Conservation (phyloP, 2,329 filamentous ascomycete genomes). For the Sporothrix brunneoviolacea region DNA sequence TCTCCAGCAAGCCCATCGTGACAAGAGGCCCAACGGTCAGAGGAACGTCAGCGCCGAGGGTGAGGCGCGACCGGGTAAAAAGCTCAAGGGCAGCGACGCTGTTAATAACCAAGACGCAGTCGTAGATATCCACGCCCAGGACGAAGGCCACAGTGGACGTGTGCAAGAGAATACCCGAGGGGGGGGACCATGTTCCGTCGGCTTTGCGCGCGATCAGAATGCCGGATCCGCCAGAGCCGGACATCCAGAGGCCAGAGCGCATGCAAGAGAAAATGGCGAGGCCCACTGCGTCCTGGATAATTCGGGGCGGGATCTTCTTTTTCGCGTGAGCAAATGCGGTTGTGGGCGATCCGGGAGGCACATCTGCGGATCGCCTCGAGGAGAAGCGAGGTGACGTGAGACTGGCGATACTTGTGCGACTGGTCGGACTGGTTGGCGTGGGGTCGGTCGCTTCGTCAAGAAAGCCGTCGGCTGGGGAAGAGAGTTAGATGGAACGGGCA, state of each 20-base stretch:
- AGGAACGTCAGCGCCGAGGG: slow-evolving; percentile 39
- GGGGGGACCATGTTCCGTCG: slow-evolving; percentile 63
- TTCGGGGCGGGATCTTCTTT: slow-evolving; percentile 79
- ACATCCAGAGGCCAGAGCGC: slow-evolving; percentile 87
- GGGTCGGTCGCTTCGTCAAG: slow-evolving; percentile 37
- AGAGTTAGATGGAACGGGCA: slow-evolving; percentile 52
- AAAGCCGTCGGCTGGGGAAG: slow-evolving; percentile 46
- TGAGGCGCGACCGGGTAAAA: slow-evolving; percentile 72
- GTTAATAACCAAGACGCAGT: slow-evolving; percentile 91
- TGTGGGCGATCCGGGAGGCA: slow-evolving; percentile 13
- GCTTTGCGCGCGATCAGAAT: slow-evolving; percentile 76
- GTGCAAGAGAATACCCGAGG: slow-evolving; percentile 84
- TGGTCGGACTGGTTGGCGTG: slow-evolving; percentile 23
- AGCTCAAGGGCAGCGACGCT: slow-evolving; percentile 75
- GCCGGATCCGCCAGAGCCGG: slow-evolving; percentile 83
- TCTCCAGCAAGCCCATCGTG: slow-evolving; percentile 43
- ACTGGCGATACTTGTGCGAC: slow-evolving; percentile 16
- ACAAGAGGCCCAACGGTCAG: slow-evolving; percentile 49
- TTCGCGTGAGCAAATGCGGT: slow-evolving; percentile 44
- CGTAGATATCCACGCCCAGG: slow-evolving; percentile 89
- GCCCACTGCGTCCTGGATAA: slow-evolving; percentile 83
- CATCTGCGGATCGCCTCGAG: slow-evolving; percentile 8
- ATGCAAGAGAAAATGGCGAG: slow-evolving; percentile 93
- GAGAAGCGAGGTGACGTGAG: slow-evolving; percentile 14
- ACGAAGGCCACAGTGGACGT: slow-evolving; percentile 85